Base-by-base conservation (phyloP, 139 green algal species). In the Klebsormidium nitens region DNA sequence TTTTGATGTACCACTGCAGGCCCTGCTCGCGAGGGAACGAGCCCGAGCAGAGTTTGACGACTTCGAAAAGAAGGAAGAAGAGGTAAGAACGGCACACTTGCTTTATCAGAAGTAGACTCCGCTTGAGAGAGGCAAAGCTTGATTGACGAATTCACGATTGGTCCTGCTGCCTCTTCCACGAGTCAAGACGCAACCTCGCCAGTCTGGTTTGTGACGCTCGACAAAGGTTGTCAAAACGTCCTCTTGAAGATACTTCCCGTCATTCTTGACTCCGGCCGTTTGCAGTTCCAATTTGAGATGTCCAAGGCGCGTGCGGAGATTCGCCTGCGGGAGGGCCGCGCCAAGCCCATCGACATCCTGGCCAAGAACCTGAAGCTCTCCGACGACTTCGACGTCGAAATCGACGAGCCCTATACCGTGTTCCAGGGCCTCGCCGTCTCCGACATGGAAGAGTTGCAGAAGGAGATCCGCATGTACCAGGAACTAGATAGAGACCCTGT, bases 51-150 rank as follows among this genome's bases (percentile, higher is more conserved):
- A 82, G 46, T 71, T 71, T 39, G 37, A 46, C 5, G 74, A 79
- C 38, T 76, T 69, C 67, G 78, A 80, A 28, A 61, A 81, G 62
- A 84, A 78, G 64, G 78, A 84, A 56, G 68, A 84, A 2, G 73
- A 77, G 69, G 69, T 77, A 60, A n/a, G 66, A 14, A n/a, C n/a
- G n/a, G n/a, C n/a, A n/a, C n/a, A n/a, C n/a, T n/a, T n/a, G n/a
- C n/a, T n/a, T n/a, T n/a, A n/a, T n/a, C n/a, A n/a, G n/a, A n/a
- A n/a, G n/a, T n/a, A n/a, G n/a, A n/a, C n/a, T n/a, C n/a, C n/a
- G n/a, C n/a, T n/a, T n/a, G n/a, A n/a, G n/a, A n/a, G n/a, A n/a
- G n/a, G n/a, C n/a, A n/a, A n/a, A n/a, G n/a, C n/a, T n/a, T n/a
- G n/a, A n/a, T n/a, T n/a, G n/a, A n/a, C n/a, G n/a, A n/a, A n/a